Evolutionary conservation across 2,329 filamentous ascomycete species (phyloP).

Genomic region (Massarina eburnea): DNA sequence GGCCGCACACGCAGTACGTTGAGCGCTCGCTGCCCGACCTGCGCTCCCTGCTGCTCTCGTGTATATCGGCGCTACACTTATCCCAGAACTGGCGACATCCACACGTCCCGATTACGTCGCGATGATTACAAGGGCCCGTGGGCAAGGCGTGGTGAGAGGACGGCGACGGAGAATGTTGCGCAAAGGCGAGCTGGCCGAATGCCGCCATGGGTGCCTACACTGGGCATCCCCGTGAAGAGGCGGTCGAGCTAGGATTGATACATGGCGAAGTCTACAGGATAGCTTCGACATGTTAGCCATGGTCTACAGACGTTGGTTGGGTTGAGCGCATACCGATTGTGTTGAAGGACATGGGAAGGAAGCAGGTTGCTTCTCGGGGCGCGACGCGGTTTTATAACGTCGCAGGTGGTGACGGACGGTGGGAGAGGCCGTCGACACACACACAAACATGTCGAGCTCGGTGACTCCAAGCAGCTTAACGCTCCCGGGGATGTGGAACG

Average conservation of each 20-base stretch:
- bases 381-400: conserved; percentile 16
- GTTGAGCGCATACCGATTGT: conserved; percentile 34
- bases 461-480: conserved; percentile 28
- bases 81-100: conserved; percentile 58
- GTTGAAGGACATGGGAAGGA: conserved; percentile 20
- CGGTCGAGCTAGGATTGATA: conserved; percentile 29
- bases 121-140: conserved; percentile 56
- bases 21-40: conserved; percentile 31
- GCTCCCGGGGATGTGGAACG: conserved; percentile 24
- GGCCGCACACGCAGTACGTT: conserved; percentile 56
- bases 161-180: conserved; percentile 16
- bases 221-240: conserved; percentile 33
- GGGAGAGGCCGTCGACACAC: conserved; percentile 29
- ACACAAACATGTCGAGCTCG: conserved; percentile 12
- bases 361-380: conserved; percentile 14
- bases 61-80: conserved; percentile 34
- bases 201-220: conserved; percentile 40
- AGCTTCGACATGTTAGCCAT: conserved; percentile 31
- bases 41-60: conserved; percentile 29
- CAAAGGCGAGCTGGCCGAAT: conserved; percentile 25
- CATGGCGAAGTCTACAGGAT: conserved; percentile 26
- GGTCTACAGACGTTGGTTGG: conserved; percentile 16
- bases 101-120: conserved; percentile 52
- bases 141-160: conserved; percentile 44
- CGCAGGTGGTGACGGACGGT: conserved; percentile 8